A percentile compares a stretch with the other conserved stretches of the same genome.
Conservation (phyloP, 2,329 filamentous ascomycete genomes). For the Colletotrichum abscissum region DNA sequence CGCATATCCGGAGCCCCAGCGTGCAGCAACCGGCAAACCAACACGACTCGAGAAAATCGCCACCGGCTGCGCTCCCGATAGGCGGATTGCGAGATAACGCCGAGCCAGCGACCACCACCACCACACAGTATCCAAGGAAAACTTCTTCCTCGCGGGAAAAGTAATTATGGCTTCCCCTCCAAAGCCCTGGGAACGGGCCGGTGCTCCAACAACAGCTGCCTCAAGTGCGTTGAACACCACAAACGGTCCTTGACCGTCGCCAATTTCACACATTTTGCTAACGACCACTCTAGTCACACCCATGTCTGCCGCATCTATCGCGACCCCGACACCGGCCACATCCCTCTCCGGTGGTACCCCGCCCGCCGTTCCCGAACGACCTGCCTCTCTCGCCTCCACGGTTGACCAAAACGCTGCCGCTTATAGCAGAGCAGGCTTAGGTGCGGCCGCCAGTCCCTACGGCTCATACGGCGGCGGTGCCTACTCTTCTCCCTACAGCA, state of each 20-base stretch:
- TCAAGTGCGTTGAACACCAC: constrained; percentile 56
- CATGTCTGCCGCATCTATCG: constrained; percentile 53
- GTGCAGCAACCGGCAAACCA: neutral
- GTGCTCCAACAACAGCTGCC: constrained; percentile 62
- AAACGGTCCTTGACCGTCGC: constrained; percentile 5
- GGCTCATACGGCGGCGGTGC: constrained; percentile 49
- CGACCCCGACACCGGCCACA: constrained; percentile 53
- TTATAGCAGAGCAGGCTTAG: constrained; percentile 68
- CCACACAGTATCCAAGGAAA: constrained; percentile 22
- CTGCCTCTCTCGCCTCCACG: constrained; percentile 79
- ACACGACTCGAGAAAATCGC: constrained; percentile 10
- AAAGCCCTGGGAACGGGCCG: constrained; percentile 94
- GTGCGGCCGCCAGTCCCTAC: constrained; percentile 55
- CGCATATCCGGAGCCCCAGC: neutral
- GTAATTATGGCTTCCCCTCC: constrained; percentile 80
- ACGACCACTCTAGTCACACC: constrained; percentile 40
- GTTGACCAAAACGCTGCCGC: constrained; percentile 90
- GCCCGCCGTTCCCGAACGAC: constrained; percentile 84
- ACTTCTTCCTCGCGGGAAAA: constrained; percentile 28
- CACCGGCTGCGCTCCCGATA: constrained; percentile 19
- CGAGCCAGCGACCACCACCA: constrained; percentile 6
- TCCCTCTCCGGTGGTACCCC: constrained; percentile 52
- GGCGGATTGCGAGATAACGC: constrained; percentile 33
- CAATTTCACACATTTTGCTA: constrained; percentile 16
- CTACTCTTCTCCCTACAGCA: constrained; percentile 53